Conservation (phyloP, 495 filamentous ascomycete genomes). For the Aspergillus mulundensis region DNA sequence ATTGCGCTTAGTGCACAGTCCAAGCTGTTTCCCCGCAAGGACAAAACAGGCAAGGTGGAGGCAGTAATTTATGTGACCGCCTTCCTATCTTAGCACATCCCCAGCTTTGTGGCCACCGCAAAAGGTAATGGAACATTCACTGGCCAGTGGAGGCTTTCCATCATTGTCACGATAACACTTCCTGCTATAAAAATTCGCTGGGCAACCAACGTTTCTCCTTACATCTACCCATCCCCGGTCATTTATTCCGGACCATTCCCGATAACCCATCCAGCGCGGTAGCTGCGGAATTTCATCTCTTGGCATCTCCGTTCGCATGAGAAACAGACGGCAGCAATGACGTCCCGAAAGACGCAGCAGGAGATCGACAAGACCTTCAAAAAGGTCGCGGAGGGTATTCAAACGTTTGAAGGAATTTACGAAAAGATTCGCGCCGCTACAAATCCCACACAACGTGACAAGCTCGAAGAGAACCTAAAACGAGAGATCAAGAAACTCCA, state of each 20-base stretch:
- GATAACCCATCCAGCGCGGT: background rate
- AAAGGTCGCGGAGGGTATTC: conserved; percentile 88
- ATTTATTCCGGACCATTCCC: conserved; percentile 8
- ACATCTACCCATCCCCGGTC: background rate
- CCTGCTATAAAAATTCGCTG: conserved; percentile 14
- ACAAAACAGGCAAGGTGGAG: background rate
- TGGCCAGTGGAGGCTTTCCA: background rate
- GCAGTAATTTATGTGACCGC: conserved; percentile 25
- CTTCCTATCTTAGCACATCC: conserved; percentile 21
- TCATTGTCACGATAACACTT: conserved; percentile 8
- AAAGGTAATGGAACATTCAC: conserved; percentile 19
- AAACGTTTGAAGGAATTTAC: conserved; percentile 85
- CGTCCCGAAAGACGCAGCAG: conserved; percentile 89
- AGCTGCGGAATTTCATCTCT: conserved; percentile 21
- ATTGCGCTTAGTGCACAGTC: background rate
- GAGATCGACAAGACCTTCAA: conserved; percentile 99
- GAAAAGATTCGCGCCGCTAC: conserved; percentile 90
- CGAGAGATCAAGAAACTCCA: conserved; percentile 99
- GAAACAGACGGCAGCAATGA: conserved; percentile 54
- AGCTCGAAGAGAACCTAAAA: conserved; percentile 94
- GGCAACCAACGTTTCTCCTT: conserved; percentile 3
- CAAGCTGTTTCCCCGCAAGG: conserved; percentile 1
- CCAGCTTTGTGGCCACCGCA: conserved; percentile 27
- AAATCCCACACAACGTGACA: conserved; percentile 95
- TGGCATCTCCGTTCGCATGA: conserved; percentile 14